Evolutionary conservation across 2,329 filamentous ascomycete species (phyloP).

Genomic region (Fusarium pseudograminearum): DNA sequence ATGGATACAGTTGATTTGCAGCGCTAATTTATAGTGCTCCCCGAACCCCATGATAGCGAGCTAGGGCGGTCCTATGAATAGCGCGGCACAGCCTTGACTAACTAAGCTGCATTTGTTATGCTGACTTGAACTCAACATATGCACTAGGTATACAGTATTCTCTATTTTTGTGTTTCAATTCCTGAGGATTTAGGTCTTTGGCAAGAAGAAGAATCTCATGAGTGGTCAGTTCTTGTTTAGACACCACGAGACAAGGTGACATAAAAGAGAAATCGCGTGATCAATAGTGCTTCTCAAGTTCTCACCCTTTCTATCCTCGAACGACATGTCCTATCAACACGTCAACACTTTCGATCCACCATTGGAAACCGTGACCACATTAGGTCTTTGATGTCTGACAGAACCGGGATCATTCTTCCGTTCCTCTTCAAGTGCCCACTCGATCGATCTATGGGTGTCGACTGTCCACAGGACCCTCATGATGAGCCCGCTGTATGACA

Average conservation of each 20-base stretch:
- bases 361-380: slow-evolving; percentile 28
- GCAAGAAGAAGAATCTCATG: too few species aligned
- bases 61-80: neutral
- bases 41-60: neutral
- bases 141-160: neutral
- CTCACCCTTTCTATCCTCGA: too few species aligned
- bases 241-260: neutral
- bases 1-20: neutral
- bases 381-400: neutral
- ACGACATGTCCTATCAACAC: neutral
- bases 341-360: slow-evolving; percentile 32
- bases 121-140: neutral
- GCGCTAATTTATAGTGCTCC: neutral
- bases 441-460: slow-evolving; percentile 34
- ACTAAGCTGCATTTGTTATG: too few species aligned
- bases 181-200: accelerated
- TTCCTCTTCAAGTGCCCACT: slow-evolving; percentile 42
- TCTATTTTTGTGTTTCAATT: neutral
- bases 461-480: slow-evolving; percentile 27
- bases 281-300: neutral
- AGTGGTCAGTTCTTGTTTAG: too few species aligned
- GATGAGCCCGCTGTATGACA: slow-evolving; percentile 32
- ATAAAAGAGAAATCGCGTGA: neutral
- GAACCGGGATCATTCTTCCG: neutral
- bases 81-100: neutral